Evolutionary conservation across 169 alveolate species (phyloP), one percentile per base, ranked within the genome.

Genomic region (Eimeria brunetti): DNA sequence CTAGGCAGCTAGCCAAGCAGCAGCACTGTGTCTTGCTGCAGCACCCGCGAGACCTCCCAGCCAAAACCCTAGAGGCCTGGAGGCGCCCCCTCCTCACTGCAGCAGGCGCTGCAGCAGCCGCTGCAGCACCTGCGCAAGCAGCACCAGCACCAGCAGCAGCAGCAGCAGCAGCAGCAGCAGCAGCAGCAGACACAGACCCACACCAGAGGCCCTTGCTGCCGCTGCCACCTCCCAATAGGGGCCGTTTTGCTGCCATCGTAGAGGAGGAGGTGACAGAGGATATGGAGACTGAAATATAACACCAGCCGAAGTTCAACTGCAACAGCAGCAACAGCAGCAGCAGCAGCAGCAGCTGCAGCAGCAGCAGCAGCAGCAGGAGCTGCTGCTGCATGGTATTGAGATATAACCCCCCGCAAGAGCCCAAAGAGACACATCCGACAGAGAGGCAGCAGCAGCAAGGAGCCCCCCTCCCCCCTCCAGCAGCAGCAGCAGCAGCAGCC

Each of bases 171-270:
- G 9, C 64, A 76, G 58, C 64, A 76, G 2, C 88, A 41, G 64
- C 88, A 76, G 60, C 64, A 76, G 88, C 88, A 76, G 62, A 27
- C 44, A 86, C 67, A 27, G 67, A 86, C 62, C 81, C 36, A 44
- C 62, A 41, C 58, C 46, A 64, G 93, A 38, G 16, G 93, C 67
- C 62, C 67, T 49, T 62, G 80, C 69, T 60, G 81, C 93, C 78
- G 33, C 83, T 88, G 56, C 90, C 90, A 9, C 51, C 90, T 16
- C 90, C 90, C 14, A 51, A 56, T 36, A 9, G 49, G 18, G 56
- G 51, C 18, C 30, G 46, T 14, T 56, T 83, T 24, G 36, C 30
- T 56, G 60, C 51, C 5, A 56, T 83, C 38, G 36, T 83, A 67
- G 36, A 49, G n/a, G 90, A 83, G 53, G 90, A 83, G 53, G 16